A percentile compares a stretch with the other conserved stretches of the same genome.
Conservation (phyloP, 169 alveolate genomes). For the Cryptosporidium meleagridis region DNA sequence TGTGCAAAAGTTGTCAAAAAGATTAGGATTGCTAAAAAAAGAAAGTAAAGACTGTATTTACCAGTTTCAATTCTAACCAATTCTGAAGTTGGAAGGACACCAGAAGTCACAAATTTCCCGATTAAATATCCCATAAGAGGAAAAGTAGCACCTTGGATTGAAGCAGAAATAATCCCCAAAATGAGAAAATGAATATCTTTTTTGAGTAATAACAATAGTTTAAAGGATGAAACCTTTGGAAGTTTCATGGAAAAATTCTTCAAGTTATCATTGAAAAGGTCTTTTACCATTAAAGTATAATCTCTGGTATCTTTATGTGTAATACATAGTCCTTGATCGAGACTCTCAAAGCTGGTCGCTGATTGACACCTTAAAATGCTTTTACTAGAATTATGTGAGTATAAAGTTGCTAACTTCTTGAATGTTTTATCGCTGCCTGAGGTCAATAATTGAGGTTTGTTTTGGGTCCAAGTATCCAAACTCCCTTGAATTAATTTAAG, state of each 20-base stretch:
- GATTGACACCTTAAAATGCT: background rate
- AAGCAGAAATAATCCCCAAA: slow-evolving; percentile 42
- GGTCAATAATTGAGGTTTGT: background rate
- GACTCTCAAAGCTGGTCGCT: slow-evolving; percentile 3
- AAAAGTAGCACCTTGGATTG: slow-evolving; percentile 61
- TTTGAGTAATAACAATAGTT: slow-evolving; percentile 13
- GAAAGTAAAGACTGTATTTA: slow-evolving; percentile 52
- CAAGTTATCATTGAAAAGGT: slow-evolving; percentile 23
- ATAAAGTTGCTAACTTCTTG: slow-evolving; percentile 11
- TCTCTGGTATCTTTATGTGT: slow-evolving; percentile 53
- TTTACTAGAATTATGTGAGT: background rate
- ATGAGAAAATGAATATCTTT: slow-evolving; percentile 42
- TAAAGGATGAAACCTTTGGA: slow-evolving; percentile 37
- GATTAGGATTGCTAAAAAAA: slow-evolving; percentile 25
- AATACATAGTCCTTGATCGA: background rate
- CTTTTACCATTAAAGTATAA: slow-evolving; percentile 33
- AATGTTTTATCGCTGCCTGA: slow-evolving; percentile 7
- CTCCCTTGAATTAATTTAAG: background rate
- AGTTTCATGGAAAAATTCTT: slow-evolving; percentile 10
- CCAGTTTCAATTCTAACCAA: slow-evolving; percentile 47
- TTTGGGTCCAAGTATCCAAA: background rate
- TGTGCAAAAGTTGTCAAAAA: slow-evolving; percentile 53
- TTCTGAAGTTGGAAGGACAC: slow-evolving; percentile 40
- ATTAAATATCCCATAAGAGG: slow-evolving; percentile 55
- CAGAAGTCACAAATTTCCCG: slow-evolving; percentile 58